Percentiles rank a stretch among this genome's conserved stretches.
These are phyloP conservation scores for Pseudonectria buxi DNA, from an alignment of 2,329 filamentous ascomycete species.

Conservation along the genomic window DNA sequence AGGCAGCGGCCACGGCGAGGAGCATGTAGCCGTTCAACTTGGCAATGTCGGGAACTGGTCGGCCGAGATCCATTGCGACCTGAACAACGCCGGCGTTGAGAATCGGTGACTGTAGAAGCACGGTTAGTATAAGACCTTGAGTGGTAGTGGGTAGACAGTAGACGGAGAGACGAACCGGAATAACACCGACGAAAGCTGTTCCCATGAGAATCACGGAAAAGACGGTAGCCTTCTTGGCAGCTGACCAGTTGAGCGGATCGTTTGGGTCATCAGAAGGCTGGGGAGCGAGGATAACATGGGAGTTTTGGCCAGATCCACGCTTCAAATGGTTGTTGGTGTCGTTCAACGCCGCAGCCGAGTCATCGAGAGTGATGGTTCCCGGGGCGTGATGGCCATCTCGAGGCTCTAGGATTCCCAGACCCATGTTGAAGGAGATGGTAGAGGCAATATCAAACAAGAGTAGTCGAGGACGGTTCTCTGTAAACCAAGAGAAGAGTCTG, in stretches of 20 bases:
- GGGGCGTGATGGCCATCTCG: constrained; percentile 2
- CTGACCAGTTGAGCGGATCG: constrained; percentile 6
- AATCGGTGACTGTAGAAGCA: constrained; percentile 1
- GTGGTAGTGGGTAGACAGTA: no score
- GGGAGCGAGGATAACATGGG: constrained; percentile 5
- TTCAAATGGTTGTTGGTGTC: not conserved
- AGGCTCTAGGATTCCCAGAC: constrained; percentile 3
- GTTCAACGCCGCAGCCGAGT: not conserved
- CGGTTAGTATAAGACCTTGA: not conserved
- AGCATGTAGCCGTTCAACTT: constrained; percentile 5
- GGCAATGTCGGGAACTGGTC: constrained; percentile 4
- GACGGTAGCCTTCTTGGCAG: constrained; percentile 2
- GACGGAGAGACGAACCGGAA: constrained; percentile 1
- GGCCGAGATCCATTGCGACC: constrained; percentile 1
- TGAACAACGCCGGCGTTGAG: constrained; percentile 5
- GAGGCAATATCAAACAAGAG: no score
- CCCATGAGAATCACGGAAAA: constrained; percentile 4
- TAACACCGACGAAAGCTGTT: constrained; percentile 1
- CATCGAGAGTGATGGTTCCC: constrained; percentile 4
- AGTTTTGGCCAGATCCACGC: constrained; percentile 3
- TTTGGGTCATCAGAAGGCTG: constrained; percentile 9
- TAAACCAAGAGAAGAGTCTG: no score
- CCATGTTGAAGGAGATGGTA: constrained; percentile 1
- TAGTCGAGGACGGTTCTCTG: no score
- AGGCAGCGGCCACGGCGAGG: constrained; percentile 2